Evolutionary conservation across 176 grass and related monocot species (phyloP), one percentile per base, ranked within the genome.

Genomic region (Aegilops umbellulata): DNA sequence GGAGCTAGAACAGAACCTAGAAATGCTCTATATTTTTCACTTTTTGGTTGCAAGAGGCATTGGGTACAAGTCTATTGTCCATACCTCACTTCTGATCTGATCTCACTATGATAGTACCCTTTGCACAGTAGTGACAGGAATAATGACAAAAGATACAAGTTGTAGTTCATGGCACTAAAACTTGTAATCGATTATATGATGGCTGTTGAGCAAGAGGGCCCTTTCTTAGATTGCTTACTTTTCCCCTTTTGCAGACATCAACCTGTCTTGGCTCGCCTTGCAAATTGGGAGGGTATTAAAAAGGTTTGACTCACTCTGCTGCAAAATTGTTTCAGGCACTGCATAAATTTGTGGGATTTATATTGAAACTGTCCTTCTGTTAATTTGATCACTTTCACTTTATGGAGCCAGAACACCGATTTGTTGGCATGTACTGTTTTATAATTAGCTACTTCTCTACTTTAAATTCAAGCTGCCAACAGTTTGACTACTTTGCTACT

Each of bases 221-320:
- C 10, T 66, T 85, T 60, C 71, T 63, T 73, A 66, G 38, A 27
- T 83, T 24, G 1, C 27, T 77, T 95, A 2, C 9, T 58, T 77
- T 65, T 25, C 69, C 44, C 73, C 77, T 76, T 82, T 79, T 89
- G 41, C 82, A 96, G 97, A 78, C 97, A 99, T 86, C 94, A 99
- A 78, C 79, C 90, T 84, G 35, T 92, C 16, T 90, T 94, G 84
- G 88, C 88, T 35, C 90, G 97, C 86, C 92, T 99, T 65, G 97
- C 97, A 74, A 96, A 99, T 46, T 99, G 97, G 94, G 97, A 99
- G 55, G 88, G 87, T 63, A 99, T 99, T 86, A 89, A 35, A 81
- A 96, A 99, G 94, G 97, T 99, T 81, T 57, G 80, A 12, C 63
- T 79, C 9, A 26, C 38, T 86, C 80, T 65, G 13, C 67, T 87